A percentile compares a stretch with the other conserved stretches of the same genome.
Conservation (phyloP, 2,329 filamentous ascomycete genomes). For the Penicillium italicum region DNA sequence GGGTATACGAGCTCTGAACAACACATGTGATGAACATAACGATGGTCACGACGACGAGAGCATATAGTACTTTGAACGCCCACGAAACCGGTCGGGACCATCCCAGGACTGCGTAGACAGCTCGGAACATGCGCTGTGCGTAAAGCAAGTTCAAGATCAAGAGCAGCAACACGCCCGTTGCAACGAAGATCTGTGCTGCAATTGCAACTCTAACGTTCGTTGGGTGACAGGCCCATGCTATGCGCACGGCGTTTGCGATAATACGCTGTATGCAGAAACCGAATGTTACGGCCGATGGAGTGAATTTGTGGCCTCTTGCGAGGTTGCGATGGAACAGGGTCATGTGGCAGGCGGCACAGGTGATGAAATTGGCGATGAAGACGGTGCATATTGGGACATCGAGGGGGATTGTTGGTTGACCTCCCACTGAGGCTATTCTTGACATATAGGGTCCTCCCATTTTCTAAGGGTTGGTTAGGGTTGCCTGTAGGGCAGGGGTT, state of each 20-base stretch:
- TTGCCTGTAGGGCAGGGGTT: too few species aligned
- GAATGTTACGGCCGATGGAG: slow-evolving; percentile 45
- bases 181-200: slow-evolving; percentile 65
- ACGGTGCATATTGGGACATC: slow-evolving; percentile 65
- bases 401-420: slow-evolving; percentile 53
- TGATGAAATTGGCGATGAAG: slow-evolving; percentile 53
- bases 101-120: slow-evolving; percentile 66
- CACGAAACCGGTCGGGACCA: slow-evolving; percentile 58
- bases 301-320: slow-evolving; percentile 46
- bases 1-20: slow-evolving; percentile 65
- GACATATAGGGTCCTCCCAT: slow-evolving; percentile 33
- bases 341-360: slow-evolving; percentile 45
- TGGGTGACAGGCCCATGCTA: slow-evolving; percentile 52
- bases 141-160: slow-evolving; percentile 78
- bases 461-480: neutral
- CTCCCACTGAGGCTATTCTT: slow-evolving; percentile 32
- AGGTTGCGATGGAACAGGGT: slow-evolving; percentile 45
- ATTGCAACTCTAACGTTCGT: slow-evolving; percentile 50
- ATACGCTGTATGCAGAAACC: slow-evolving; percentile 52
- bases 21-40: slow-evolving; percentile 63
- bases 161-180: slow-evolving; percentile 69
- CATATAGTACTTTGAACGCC: slow-evolving; percentile 57
- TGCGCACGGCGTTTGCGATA: slow-evolving; percentile 48
- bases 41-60: slow-evolving; percentile 57
- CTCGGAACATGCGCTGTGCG: slow-evolving; percentile 69